A percentile compares a stretch with the other conserved stretches of the same genome.
Conservation (phyloP, 345 rosid genomes). For the Aquilaria malaccensis region DNA sequence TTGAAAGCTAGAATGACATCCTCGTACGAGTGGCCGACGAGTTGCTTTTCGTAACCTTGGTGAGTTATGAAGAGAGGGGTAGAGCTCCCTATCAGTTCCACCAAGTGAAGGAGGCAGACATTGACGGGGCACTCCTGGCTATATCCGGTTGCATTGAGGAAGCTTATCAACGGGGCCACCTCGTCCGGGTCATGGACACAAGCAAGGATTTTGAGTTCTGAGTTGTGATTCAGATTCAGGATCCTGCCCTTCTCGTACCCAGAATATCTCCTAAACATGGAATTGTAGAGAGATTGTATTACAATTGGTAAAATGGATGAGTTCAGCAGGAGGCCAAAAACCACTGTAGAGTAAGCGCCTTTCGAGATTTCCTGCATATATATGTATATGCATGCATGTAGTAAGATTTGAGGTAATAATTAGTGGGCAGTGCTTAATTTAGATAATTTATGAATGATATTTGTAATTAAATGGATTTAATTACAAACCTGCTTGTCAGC, state of each 20-base stretch:
- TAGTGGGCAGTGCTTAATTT: too few relatives aligned
- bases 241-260: slow-evolving; percentile 30
- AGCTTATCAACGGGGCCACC: slow-evolving; percentile 14
- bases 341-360: neutral
- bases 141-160: slow-evolving; percentile 12
- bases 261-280: slow-evolving; percentile 37
- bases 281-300: slow-evolving; percentile 37
- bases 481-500: slow-evolving; percentile 20
- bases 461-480: neutral
- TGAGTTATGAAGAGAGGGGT: slow-evolving; percentile 31
- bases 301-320: slow-evolving; percentile 31
- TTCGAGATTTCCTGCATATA: slow-evolving; percentile 6
- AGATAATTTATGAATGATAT: neutral
- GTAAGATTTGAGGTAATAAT: too few relatives aligned
- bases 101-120: slow-evolving; percentile 22
- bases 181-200: slow-evolving; percentile 37
- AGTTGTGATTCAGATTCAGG: slow-evolving; percentile 15
- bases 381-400: neutral
- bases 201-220: slow-evolving; percentile 26
- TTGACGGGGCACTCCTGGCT: slow-evolving; percentile 9
- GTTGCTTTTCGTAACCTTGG: slow-evolving; percentile 2
- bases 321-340: slow-evolving; percentile 1
- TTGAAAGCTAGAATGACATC: slow-evolving; percentile 22
- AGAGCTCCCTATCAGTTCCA: slow-evolving; percentile 20
- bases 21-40: slow-evolving; percentile 2